A percentile compares a stretch with the other conserved stretches of the same genome.
These are phyloP conservation scores for Cronartium ribicola DNA, from an alignment of 1,284 basidiomycete species.

Conservation along the genomic window DNA sequence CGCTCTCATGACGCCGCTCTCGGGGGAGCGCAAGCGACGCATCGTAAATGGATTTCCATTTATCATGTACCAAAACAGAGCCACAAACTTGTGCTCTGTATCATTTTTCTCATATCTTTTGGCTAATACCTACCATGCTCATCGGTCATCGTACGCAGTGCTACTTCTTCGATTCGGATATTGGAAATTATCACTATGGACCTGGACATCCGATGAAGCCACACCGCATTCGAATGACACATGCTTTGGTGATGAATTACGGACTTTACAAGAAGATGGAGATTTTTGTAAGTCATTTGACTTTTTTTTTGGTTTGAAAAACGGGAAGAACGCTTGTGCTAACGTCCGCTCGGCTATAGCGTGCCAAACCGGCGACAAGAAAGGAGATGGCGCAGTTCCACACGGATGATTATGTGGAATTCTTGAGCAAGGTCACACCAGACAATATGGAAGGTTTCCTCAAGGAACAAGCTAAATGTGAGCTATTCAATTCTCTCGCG, in stretches of 20 bases:
- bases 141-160: conserved; percentile 42
- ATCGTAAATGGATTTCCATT: conserved; percentile 14
- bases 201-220: conserved; percentile 80
- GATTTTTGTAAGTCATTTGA: conserved; percentile 50
- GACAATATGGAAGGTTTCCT: conserved; percentile 80
- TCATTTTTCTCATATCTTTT: neutral
- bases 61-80: neutral
- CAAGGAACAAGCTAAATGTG: conserved; percentile 95
- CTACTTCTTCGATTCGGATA: conserved; percentile 76
- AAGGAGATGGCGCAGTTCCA: conserved; percentile 96
- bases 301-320: neutral
- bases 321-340: neutral
- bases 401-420: conserved; percentile 89
- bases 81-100: neutral
- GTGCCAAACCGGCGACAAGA: conserved; percentile 97
- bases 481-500: neutral
- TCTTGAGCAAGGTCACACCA: conserved; percentile 75
- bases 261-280: conserved; percentile 59
- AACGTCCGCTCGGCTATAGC: conserved; percentile 56
- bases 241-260: conserved; percentile 99
- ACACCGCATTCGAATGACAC: conserved; percentile 96
- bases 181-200: conserved; percentile 97
- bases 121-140: neutral
- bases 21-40: conserved; percentile 29
- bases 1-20: conserved; percentile 28